Conservation (phyloP, 345 rosid species). For the Eutrema japonicum region DNA sequence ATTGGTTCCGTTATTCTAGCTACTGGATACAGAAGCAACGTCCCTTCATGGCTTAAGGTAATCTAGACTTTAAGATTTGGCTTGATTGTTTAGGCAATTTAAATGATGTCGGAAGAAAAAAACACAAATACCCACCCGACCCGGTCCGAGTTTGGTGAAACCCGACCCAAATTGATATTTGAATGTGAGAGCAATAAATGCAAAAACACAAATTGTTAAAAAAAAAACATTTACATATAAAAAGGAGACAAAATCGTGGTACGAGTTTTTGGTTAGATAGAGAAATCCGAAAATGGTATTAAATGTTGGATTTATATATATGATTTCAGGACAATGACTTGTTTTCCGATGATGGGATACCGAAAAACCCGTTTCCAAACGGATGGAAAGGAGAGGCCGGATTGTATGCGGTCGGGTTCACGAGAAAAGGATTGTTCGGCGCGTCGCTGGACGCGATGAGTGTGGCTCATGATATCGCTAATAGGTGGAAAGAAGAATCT, state of each 20-base stretch:
- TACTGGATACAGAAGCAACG: conserved; percentile 93
- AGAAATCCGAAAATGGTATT: not conserved
- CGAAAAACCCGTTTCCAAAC: conserved; percentile 73
- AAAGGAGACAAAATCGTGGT: conserved; percentile 22
- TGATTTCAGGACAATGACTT: conserved; percentile 70
- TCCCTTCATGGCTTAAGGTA: conserved; percentile 92
- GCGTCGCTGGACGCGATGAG: conserved; percentile 71
- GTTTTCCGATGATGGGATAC: conserved; percentile 73
- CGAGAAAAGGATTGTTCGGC: conserved; percentile 86
- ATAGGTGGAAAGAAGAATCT: conserved; percentile 71
- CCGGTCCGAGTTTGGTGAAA: conserved; percentile 42
- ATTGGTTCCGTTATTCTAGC: conserved; percentile 81
- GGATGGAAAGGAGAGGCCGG: conserved; percentile 91
- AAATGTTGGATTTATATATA: not conserved
- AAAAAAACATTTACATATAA: not conserved
- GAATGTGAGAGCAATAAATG: conserved; percentile 33
- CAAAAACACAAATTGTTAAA: not conserved
- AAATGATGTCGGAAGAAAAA: conserved; percentile 36
- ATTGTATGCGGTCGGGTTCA: conserved; percentile 90
- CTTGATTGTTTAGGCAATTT: conserved; percentile 20
- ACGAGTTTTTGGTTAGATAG: conserved; percentile 3
- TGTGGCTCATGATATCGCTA: conserved; percentile 74
- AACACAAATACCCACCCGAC: conserved; percentile 39
- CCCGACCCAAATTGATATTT: conserved; percentile 23
- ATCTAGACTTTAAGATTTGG: not conserved